Evolutionary conservation across 2,329 filamentous ascomycete genomes (phyloP).

Genomic region (Aspergillus aculeatus): DNA sequence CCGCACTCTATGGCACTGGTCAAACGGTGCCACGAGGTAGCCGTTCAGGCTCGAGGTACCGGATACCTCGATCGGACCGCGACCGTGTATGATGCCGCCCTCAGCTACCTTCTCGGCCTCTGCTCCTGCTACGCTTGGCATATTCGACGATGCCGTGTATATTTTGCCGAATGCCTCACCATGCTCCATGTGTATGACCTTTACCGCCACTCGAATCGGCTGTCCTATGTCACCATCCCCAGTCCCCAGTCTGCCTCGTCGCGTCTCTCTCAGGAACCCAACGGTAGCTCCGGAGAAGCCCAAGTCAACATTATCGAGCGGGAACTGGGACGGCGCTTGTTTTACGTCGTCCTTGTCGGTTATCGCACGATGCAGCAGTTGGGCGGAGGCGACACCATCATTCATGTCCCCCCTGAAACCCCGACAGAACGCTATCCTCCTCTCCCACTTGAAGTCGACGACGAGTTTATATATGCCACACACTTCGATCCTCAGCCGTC

Average conservation of each 20-base stretch:
- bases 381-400: conserved; percentile 67
- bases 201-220: conserved; percentile 26
- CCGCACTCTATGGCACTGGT: conserved; percentile 46
- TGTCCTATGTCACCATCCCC: conserved; percentile 17
- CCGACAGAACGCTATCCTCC: conserved; percentile 74
- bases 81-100: conserved; percentile 46
- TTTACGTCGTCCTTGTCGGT: conserved; percentile 78
- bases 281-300: conserved; percentile 15
- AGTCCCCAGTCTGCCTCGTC: conserved; percentile 27
- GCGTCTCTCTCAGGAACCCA: conserved; percentile 22
- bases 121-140: conserved; percentile 44
- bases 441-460: conserved; percentile 77
- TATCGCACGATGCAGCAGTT: conserved; percentile 77
- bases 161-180: conserved; percentile 45
- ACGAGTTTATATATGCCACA: conserved; percentile 72
- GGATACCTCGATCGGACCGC: conserved; percentile 45
- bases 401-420: conserved; percentile 74
- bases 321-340: conserved; percentile 60
- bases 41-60: conserved; percentile 44
- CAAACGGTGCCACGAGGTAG: conserved; percentile 44
- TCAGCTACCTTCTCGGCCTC: conserved; percentile 45
- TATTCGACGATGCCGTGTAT: conserved; percentile 39
- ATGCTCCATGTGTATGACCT: conserved; percentile 44
- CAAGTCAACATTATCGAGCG: conserved; percentile 40
- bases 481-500: conserved; percentile 69